Evolutionary conservation across 2,329 filamentous ascomycete species (phyloP).

Genomic region (Hypoxylon rubiginosum): DNA sequence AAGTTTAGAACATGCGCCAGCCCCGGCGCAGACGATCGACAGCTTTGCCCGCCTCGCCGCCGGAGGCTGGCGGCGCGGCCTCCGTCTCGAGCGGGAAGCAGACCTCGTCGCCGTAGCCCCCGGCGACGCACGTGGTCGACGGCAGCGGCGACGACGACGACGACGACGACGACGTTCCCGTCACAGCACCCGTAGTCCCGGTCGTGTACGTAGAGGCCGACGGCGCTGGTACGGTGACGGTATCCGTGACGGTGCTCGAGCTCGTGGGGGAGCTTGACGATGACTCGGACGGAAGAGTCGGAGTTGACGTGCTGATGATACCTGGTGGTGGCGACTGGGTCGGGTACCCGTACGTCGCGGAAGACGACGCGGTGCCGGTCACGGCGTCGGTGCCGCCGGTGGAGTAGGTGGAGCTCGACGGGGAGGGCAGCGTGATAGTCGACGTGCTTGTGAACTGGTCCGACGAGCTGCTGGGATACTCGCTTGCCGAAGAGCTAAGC

Average conservation of each 20-base stretch:
- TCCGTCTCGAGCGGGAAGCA: conserved; percentile 32
- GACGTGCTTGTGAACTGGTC: conserved; percentile 24
- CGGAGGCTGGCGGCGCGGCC: not conserved
- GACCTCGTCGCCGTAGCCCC: conserved; percentile 32
- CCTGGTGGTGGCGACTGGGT: conserved; percentile 5
- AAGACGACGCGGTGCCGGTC: conserved; percentile 27
- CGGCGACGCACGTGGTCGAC: conserved; percentile 13
- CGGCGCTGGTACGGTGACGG: not conserved
- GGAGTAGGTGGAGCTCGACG: conserved; percentile 23
- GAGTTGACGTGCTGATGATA: conserved; percentile 18
- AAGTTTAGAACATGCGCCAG: conserved; percentile 33
- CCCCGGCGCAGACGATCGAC: conserved; percentile 25
- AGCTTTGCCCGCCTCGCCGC: not conserved
- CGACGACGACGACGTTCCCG: conserved; percentile 9
- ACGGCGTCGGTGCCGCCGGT: conserved; percentile 33
- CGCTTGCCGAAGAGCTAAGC: not conserved
- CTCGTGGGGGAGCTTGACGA: conserved; percentile 21
- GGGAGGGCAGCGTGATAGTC: conserved; percentile 19
- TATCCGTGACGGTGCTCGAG: conserved; percentile 21
- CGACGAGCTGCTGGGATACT: conserved; percentile 18
- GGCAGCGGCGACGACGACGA: too few relatives aligned
- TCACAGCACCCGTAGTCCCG: conserved; percentile 22
- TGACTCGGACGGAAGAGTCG: conserved; percentile 11
- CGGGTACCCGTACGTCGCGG: conserved; percentile 10
- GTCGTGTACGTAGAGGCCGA: conserved; percentile 18